Evolutionary conservation across 1,139 yeast genomes (phyloP).

Genomic region (Yamadazyma sp.): DNA sequence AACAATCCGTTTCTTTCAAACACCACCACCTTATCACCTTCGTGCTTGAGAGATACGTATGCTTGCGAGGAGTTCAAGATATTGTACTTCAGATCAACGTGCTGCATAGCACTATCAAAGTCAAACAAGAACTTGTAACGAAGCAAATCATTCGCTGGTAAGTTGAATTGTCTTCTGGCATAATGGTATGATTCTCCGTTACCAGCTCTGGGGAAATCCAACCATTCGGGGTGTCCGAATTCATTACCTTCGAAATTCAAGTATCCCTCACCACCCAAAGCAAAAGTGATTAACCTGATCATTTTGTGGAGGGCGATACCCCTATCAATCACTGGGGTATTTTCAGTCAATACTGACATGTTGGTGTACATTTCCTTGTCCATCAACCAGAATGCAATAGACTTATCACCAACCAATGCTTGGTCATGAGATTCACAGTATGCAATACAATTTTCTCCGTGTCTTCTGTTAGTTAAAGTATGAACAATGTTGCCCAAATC

Average conservation of each 20-base stretch:
- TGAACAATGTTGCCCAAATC: slow-evolving; percentile 77
- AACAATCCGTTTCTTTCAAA: slow-evolving; percentile 85
- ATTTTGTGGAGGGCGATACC: slow-evolving; percentile 89
- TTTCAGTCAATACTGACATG: slow-evolving; percentile 75
- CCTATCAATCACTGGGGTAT: slow-evolving; percentile 79
- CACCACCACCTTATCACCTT: slow-evolving; percentile 81
- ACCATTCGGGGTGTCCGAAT: slow-evolving; percentile 99
- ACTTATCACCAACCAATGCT: slow-evolving; percentile 95
- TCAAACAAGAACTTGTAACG: slow-evolving; percentile 75
- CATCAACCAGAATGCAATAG: slow-evolving; percentile 97
- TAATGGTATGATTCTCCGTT: slow-evolving; percentile 88
- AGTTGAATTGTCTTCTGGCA: slow-evolving; percentile 91
- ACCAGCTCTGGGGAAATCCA: slow-evolving; percentile 92
- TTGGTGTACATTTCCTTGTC: slow-evolving; percentile 97
- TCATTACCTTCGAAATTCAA: slow-evolving; percentile 96
- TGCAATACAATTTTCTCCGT: slow-evolving; percentile 85
- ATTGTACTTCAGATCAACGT: slow-evolving; percentile 63
- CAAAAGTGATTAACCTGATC: slow-evolving; percentile 81
- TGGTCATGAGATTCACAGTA: slow-evolving; percentile 97
- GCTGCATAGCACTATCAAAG: slow-evolving; percentile 85
- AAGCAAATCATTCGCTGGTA: slow-evolving; percentile 74
- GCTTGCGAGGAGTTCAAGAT: slow-evolving; percentile 82
- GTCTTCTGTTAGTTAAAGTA: slow-evolving; percentile 85
- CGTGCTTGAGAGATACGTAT: slow-evolving; percentile 84
- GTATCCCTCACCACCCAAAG: slow-evolving; percentile 95